Evolutionary conservation across 1,284 basidiomycete genomes (phyloP).

Genomic region (Sanghuangporus baumii): DNA sequence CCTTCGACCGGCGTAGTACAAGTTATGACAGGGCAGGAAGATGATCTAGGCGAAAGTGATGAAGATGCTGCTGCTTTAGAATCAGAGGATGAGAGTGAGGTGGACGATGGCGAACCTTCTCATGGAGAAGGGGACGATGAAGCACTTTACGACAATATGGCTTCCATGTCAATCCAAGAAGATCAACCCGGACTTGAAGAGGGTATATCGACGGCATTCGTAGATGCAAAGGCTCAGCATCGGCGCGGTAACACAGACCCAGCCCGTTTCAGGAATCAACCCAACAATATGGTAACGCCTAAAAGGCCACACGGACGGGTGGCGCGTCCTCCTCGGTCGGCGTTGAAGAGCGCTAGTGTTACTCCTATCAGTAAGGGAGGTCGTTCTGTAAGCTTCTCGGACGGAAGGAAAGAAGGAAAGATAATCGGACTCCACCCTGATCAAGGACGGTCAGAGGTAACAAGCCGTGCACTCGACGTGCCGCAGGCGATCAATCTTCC

Average conservation of each 20-base stretch:
- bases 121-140: conserved; percentile 14
- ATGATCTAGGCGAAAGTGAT: conserved; percentile 32
- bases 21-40: conserved; percentile 32
- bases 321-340: conserved; percentile 35
- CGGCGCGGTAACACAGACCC: background rate
- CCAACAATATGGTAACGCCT: conserved; percentile 15
- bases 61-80: conserved; percentile 35
- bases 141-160: conserved; percentile 6
- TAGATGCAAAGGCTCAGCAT: background rate
- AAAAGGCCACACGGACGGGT: conserved; percentile 11
- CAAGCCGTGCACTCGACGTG: conserved; percentile 1
- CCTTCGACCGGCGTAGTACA: conserved; percentile 44
- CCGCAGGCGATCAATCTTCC: background rate
- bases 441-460: conserved; percentile 33
- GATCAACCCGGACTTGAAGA: background rate
- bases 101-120: conserved; percentile 10
- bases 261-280: background rate
- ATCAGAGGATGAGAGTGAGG: conserved; percentile 30
- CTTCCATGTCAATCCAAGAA: conserved; percentile 14
- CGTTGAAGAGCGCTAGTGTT: conserved; percentile 45
- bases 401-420: conserved; percentile 81
- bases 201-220: background rate
- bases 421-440: conserved; percentile 57
- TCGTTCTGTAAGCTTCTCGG: conserved; percentile 91
- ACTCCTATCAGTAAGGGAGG: conserved; percentile 53